These are phyloP conservation scores for Tubosaeta sp. DNA, from an alignment of 768 basidiomycete genomes.

Conservation along the genomic window DNA sequence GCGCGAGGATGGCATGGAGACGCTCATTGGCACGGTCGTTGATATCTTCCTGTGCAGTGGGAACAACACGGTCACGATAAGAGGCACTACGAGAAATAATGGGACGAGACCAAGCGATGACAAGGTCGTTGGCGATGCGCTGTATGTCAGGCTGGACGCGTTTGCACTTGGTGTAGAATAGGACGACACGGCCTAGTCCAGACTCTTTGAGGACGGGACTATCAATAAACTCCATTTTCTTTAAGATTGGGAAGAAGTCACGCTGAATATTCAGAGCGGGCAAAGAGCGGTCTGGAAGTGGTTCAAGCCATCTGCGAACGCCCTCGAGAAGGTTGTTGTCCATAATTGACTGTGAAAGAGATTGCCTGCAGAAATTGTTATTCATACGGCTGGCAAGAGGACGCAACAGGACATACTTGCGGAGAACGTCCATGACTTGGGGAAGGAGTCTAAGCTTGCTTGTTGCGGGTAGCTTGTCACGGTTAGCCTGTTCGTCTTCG, in stretches of 20 bases:
- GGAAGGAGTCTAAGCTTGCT: constrained; percentile 80
- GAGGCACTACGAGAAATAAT: constrained; percentile 88
- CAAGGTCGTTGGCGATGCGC: constrained; percentile 80
- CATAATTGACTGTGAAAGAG: constrained; percentile 86
- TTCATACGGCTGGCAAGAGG: background rate
- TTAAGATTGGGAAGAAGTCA: constrained; percentile 79
- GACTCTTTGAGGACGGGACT: constrained; percentile 86
- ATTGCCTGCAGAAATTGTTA: constrained; percentile 45
- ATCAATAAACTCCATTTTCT: constrained; percentile 92
- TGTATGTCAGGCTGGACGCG: constrained; percentile 78
- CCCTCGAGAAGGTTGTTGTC: constrained; percentile 94
- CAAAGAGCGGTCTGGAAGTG: constrained; percentile 85
- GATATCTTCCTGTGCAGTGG: constrained; percentile 44
- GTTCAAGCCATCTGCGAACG: constrained; percentile 89
- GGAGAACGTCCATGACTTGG: constrained; percentile 88
- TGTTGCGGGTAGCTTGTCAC: constrained; percentile 75
- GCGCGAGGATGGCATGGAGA: constrained; percentile 65
- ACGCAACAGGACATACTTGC: constrained; percentile 59
- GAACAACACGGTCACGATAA: constrained; percentile 71
- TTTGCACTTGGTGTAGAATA: constrained; percentile 96
- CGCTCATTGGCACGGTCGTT: constrained; percentile 44
- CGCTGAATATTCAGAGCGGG: constrained; percentile 95
- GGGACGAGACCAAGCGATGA: constrained; percentile 83
- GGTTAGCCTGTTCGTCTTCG: constrained; percentile 76
- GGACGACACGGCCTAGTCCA: constrained; percentile 79